These are phyloP conservation scores for Saccharomycopsis babjevae DNA, from an alignment of 805 yeast species.

Conservation along the genomic window DNA sequence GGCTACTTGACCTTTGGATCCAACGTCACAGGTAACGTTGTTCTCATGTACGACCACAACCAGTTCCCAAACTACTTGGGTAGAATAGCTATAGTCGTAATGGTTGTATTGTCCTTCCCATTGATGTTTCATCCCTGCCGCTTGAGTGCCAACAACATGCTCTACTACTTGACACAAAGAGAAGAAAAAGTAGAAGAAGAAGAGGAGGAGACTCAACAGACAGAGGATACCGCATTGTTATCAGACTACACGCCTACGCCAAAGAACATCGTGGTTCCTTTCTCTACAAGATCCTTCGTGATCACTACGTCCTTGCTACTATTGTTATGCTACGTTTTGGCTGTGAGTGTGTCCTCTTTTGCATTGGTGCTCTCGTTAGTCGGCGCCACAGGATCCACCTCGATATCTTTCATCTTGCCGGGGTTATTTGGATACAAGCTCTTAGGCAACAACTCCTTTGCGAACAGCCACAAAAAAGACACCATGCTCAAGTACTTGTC, in stretches of 20 bases:
- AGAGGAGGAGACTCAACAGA: not conserved
- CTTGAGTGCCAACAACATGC: slow-evolving; percentile 58
- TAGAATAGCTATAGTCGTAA: slow-evolving; percentile 50
- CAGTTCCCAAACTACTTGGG: slow-evolving; percentile 38
- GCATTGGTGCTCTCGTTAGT: slow-evolving; percentile 63
- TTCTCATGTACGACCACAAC: slow-evolving; percentile 53
- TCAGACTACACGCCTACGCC: not conserved
- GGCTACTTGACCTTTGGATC: slow-evolving; percentile 75
- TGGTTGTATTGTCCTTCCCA: slow-evolving; percentile 72
- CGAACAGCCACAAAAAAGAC: slow-evolving; percentile 21
- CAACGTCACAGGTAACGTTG: slow-evolving; percentile 53
- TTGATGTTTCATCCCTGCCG: slow-evolving; percentile 76
- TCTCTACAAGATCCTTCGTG: slow-evolving; percentile 36
- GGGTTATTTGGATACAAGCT: slow-evolving; percentile 64
- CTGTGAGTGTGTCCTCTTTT: slow-evolving; percentile 50
- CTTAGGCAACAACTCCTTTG: slow-evolving; percentile 23
- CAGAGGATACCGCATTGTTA: slow-evolving; percentile 6
- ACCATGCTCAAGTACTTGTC: slow-evolving; percentile 36
- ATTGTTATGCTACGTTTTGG: slow-evolving; percentile 40
- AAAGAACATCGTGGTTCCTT: slow-evolving; percentile 30
- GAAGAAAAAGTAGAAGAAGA: not conserved
- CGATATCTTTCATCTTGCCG: slow-evolving; percentile 69
- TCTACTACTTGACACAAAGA: slow-evolving; percentile 32
- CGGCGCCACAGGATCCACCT: slow-evolving; percentile 77
- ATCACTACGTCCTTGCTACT: slow-evolving; percentile 40